phyloP scores from a whole-genome alignment of 2,329 filamentous ascomycete species.

The Sphaerostilbella broomeana region DNA sequence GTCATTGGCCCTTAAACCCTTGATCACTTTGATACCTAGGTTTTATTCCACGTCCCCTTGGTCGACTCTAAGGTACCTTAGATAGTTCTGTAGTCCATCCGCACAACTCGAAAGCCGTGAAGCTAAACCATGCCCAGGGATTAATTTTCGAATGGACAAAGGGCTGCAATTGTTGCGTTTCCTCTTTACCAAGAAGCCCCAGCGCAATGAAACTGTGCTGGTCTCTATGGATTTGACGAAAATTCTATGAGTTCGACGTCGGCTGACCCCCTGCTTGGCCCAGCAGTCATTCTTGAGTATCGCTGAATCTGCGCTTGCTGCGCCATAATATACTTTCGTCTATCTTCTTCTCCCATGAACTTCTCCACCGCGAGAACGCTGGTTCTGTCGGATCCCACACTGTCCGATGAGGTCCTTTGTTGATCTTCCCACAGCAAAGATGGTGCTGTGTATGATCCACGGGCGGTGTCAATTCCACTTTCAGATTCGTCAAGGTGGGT shows the following conservation, averaged over 20 bases:
- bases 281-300: neutral
- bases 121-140: too few species aligned
- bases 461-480: slow-evolving; percentile 4
- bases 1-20: too few species aligned
- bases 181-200: too few species aligned
- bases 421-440: slow-evolving; percentile 8
- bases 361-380: slow-evolving; percentile 59
- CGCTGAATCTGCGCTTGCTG: slow-evolving; percentile 45
- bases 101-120: too few species aligned
- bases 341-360: slow-evolving; percentile 73
- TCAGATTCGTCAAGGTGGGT: slow-evolving; percentile 38
- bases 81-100: too few species aligned
- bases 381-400: slow-evolving; percentile 52
- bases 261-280: neutral
- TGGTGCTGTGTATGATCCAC: slow-evolving; percentile 2
- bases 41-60: too few species aligned
- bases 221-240: slow-evolving; percentile 2
- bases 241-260: slow-evolving; percentile 13
- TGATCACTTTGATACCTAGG: too few species aligned
- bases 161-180: too few species aligned
- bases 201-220: too few species aligned
- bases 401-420: slow-evolving; percentile 58
- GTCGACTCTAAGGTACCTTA: too few species aligned
- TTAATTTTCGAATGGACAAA: too few species aligned
- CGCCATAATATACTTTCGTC: slow-evolving; percentile 64